Evolutionary conservation across 768 basidiomycete species (phyloP).

Genomic region (Lentinus brumalis): DNA sequence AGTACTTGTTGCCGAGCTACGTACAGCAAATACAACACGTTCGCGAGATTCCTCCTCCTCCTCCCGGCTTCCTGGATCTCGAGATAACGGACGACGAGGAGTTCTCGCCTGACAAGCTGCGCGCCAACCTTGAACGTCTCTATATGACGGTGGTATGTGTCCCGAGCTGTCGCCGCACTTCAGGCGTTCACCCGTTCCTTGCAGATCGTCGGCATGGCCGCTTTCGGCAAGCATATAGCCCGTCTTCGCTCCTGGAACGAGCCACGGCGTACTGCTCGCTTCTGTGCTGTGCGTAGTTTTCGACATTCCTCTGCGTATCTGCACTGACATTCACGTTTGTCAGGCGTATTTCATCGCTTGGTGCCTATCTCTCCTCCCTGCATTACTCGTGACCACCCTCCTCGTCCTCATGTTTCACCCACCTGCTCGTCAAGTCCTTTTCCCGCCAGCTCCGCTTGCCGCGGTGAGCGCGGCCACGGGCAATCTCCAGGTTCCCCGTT

Average conservation of each 20-base stretch:
- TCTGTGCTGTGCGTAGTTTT: constrained; percentile 27
- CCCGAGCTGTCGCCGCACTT: neutral
- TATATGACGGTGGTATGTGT: constrained; percentile 40
- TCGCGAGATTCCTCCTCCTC: constrained; percentile 31
- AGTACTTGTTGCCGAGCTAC: neutral
- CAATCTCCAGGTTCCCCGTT: constrained; percentile 36
- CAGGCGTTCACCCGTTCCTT: neutral
- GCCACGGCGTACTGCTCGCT: constrained; percentile 32
- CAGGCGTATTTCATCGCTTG: constrained; percentile 41
- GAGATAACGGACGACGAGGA: constrained; percentile 41
- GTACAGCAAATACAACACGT: constrained; percentile 42
- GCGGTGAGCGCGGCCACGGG: constrained; percentile 34
- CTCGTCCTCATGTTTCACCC: constrained; percentile 41
- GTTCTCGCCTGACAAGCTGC: constrained; percentile 45
- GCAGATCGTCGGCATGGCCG: constrained; percentile 34
- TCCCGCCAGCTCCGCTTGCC: constrained; percentile 40
- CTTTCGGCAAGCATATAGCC: constrained; percentile 38
- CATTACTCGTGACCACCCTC: constrained; percentile 34
- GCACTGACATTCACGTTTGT: neutral
- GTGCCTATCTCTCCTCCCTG: constrained; percentile 38
- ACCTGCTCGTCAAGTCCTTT: constrained; percentile 34
- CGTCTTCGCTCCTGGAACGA: constrained; percentile 46
- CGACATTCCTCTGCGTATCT: neutral
- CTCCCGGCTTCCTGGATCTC: constrained; percentile 39
- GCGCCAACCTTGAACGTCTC: constrained; percentile 42